Evolutionary conservation across 2,329 filamentous ascomycete genomes (phyloP).

Genomic region (Penicillium brevicompactum): DNA sequence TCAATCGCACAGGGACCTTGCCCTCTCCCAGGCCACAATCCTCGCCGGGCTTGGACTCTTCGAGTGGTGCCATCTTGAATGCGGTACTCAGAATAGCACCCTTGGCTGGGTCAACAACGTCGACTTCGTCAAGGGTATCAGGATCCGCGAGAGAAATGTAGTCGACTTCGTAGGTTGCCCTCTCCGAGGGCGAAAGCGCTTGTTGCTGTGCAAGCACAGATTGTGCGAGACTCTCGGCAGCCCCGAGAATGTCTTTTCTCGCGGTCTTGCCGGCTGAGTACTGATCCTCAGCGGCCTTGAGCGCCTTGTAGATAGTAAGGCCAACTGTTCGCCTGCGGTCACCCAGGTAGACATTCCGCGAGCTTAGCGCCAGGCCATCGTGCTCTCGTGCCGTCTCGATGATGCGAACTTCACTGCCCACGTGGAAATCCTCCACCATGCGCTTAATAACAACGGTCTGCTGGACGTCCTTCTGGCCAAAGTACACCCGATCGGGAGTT

Average conservation of each 20-base stretch:
- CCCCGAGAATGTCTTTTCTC: conserved; percentile 69
- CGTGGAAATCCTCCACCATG: conserved; percentile 84
- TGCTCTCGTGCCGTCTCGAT: conserved; percentile 72
- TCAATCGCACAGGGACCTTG: conserved; percentile 78
- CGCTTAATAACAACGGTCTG: conserved; percentile 88
- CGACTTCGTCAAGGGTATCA: conserved; percentile 76
- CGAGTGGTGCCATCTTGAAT: conserved; percentile 82
- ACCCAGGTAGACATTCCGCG: conserved; percentile 90
- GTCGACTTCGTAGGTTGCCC: conserved; percentile 79
- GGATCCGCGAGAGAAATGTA: conserved; percentile 91
- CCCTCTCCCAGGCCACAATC: conserved; percentile 70
- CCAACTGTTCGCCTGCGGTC: conserved; percentile 70
- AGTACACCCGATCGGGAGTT: conserved; percentile 77
- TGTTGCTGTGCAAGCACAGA: conserved; percentile 63
- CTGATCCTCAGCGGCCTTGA: conserved; percentile 69
- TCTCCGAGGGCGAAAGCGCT: conserved; percentile 58
- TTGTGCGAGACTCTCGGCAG: conserved; percentile 65
- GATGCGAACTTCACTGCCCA: conserved; percentile 74
- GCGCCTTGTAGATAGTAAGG: conserved; percentile 68
- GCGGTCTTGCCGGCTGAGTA: conserved; percentile 60
- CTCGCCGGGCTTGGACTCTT: conserved; percentile 69
- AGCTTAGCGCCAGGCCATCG: conserved; percentile 88
- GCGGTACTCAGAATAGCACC: conserved; percentile 89
- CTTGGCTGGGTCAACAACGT: conserved; percentile 65
- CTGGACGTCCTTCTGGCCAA: conserved; percentile 97